Evolutionary conservation across 257 asterid genomes (phyloP).

Genomic region (Coffea canephora): DNA sequence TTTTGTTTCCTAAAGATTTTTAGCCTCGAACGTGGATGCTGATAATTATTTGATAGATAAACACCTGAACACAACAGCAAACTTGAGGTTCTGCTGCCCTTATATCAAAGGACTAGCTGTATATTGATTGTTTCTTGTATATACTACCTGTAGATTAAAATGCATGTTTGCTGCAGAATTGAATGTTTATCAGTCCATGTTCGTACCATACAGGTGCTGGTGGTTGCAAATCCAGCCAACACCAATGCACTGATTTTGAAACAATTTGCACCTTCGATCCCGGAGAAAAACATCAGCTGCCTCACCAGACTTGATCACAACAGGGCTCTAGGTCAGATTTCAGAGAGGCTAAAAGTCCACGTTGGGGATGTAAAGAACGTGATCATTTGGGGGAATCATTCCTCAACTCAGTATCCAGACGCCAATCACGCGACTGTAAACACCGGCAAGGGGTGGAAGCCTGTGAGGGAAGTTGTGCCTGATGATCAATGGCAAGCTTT

Average conservation of each 20-base stretch:
- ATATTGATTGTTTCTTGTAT: not conserved
- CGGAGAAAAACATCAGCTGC: conserved; percentile 71
- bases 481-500: conserved; percentile 48
- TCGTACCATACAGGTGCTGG: conserved; percentile 46
- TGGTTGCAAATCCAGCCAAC: conserved; percentile 87
- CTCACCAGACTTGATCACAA: conserved; percentile 87
- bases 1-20: not conserved
- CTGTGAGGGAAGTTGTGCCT: conserved; percentile 46
- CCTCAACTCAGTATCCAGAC: conserved; percentile 87
- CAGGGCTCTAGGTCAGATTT: conserved; percentile 63
- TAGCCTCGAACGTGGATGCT: not conserved
- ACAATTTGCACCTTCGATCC: conserved; percentile 69
- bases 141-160: not conserved
- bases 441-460: conserved; percentile 36
- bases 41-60: not conserved
- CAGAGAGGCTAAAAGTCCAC: conserved; percentile 56
- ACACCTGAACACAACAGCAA: not conserved
- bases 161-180: not conserved
- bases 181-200: not conserved
- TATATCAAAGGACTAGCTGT: not conserved
- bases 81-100: too few species aligned
- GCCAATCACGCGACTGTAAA: conserved; percentile 58
- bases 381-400: conserved; percentile 90
- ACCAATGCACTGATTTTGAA: conserved; percentile 76
- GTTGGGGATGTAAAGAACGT: conserved; percentile 67